These are phyloP conservation scores for Saccharomyces pastorianus DNA, from an alignment of 1,139 yeast species.

Conservation along the genomic window DNA sequence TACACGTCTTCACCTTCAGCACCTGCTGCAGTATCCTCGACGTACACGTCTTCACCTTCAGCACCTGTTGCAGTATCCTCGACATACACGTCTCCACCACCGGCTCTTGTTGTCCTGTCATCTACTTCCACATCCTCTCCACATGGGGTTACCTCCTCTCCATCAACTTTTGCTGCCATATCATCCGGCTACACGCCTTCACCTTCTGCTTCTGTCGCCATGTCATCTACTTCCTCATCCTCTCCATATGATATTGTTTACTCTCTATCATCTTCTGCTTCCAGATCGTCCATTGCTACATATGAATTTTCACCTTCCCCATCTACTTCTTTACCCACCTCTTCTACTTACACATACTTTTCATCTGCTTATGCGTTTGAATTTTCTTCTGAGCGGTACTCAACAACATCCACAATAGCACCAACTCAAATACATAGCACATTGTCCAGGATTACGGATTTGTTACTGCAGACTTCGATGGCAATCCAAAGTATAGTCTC, in stretches of 20 bases:
- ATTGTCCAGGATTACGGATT: not conserved
- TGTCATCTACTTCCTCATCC: not conserved
- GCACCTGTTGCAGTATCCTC: not conserved
- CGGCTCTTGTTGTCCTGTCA: not conserved
- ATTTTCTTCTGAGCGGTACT: not conserved
- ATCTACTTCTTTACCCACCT: not conserved
- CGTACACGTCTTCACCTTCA: not conserved
- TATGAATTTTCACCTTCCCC: not conserved
- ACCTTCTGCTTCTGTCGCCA: not conserved
- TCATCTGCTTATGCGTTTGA: not conserved
- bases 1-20: not conserved
- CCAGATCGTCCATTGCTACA: not conserved
- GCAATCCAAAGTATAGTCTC: not conserved
- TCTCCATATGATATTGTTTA: not conserved
- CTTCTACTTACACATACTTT: not conserved
- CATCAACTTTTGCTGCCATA: not conserved
- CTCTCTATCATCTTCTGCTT: not conserved
- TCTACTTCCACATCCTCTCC: not conserved
- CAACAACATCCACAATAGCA: not conserved
- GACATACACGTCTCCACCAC: not conserved
- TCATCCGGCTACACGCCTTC: not conserved
- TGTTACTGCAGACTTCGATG: not conserved
- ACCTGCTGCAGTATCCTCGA: not conserved
- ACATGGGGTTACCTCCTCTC: not conserved
- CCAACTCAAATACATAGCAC: not conserved